Evolutionary conservation across 345 rosid species (phyloP), one percentile per base, ranked within the genome.

Genomic region (Lumnitzera littorea): DNA sequence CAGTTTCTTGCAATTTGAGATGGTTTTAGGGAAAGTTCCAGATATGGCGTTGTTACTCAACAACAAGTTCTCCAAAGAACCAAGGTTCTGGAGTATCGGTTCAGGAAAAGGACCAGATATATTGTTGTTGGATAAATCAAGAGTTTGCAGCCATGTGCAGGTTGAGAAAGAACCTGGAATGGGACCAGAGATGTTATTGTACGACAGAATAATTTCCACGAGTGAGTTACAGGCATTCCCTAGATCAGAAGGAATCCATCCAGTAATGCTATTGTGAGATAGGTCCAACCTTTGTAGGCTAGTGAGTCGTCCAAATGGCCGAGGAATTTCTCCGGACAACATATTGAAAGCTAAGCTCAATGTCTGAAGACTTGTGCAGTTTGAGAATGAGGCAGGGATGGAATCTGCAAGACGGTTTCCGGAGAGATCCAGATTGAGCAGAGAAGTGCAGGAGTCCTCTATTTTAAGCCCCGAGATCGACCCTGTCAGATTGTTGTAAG

Each of bases 401-500:
- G 65, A 74, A 60, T 72, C 91, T 27, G 69, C 15, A 31, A 92
- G 56, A 62, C 66, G 73, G 72, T 92, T 92, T 13, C 56, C 78
- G 8, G 98, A 92, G 11, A 92, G 67, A 72, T 92, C 94, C 25
- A 92, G 81, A 15, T 63, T 77, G 62, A 78, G 58, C 72, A 92
- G 70, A 60, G 89, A 81, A 67, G 67, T 65, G 80, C 92, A 87
- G 25, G 95, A 81, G 58, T 70, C 71, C 53, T 65, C 58, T 31
- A 82, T 69, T 62, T 63, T 73, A 64, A 85, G 67, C 60, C 80
- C 78, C 24, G 94, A 80, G 70, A 92, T 82, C 1, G 89, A 68
- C n/a, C 98, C 96, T 27, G 96, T 76, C n/a, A 92, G 68, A 67
- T 92, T 92, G 81, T 92, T 92, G 61, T 68, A 69, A 23, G 98